Conservation (phyloP, 305 asterid genomes). For the Caryopteris hybrid region DNA sequence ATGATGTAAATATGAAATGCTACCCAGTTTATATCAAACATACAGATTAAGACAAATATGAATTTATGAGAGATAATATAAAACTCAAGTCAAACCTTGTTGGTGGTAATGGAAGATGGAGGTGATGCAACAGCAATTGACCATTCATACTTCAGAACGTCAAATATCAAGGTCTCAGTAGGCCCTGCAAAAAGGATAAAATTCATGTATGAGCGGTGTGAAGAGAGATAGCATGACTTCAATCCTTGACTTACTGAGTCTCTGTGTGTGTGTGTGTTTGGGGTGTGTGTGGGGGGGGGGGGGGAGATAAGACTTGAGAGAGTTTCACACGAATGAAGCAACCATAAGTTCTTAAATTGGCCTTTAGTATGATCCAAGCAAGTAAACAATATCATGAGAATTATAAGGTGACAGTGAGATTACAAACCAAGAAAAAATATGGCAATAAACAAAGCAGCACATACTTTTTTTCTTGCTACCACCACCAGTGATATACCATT, state of each 20-base stretch:
- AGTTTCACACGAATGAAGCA: neutral
- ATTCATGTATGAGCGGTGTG: neutral
- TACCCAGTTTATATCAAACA: neutral
- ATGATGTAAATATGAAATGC: neutral
- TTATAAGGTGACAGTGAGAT: neutral
- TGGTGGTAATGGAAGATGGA: constrained; percentile 72
- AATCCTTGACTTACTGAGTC: neutral
- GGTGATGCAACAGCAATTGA: constrained; percentile 77
- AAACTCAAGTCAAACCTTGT: constrained; percentile 54
- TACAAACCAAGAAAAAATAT: constrained; percentile 2
- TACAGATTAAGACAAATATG: neutral
- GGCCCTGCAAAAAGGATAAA: constrained; percentile 48
- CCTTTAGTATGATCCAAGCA: constrained; percentile 1
- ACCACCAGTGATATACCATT: constrained; percentile 98
- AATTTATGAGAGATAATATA: constrained; percentile 16
- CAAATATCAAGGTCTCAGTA: constrained; percentile 79
- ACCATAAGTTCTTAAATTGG: constrained; percentile 4
- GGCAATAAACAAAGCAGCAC: constrained; percentile 18
- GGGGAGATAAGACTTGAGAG: too few relatives aligned
- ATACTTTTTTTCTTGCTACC: constrained; percentile 92
- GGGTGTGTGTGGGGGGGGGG: too few relatives aligned
- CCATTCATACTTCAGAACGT: constrained; percentile 88
- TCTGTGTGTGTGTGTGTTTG: too few relatives aligned
- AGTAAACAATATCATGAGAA: constrained; percentile 4
- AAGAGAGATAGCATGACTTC: constrained; percentile 9